These are phyloP conservation scores for Castanea mollissima DNA, from an alignment of 306 rosid species.

Conservation along the genomic window DNA sequence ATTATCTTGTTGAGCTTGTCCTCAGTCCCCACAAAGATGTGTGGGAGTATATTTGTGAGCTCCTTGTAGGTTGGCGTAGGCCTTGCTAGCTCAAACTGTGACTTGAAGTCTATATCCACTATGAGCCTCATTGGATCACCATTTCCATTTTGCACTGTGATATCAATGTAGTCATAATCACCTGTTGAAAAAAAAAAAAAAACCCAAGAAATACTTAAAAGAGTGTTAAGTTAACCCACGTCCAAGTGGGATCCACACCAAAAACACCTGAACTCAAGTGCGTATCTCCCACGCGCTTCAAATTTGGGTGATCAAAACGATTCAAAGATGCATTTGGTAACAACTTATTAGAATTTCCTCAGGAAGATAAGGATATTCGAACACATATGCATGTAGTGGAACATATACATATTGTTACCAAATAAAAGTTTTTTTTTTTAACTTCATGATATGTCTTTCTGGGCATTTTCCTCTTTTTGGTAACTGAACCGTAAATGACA, in stretches of 20 bases:
- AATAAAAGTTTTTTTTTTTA: neutral
- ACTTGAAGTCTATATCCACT: conserved; percentile 76
- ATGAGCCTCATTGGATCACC: conserved; percentile 39
- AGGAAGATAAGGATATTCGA: neutral
- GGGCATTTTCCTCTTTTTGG: neutral
- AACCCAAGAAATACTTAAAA: neutral
- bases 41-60: conserved; percentile 51
- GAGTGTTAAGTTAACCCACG: neutral
- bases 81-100: conserved; percentile 79
- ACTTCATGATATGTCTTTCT: neutral
- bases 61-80: conserved; percentile 53
- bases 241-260: neutral
- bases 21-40: conserved; percentile 60
- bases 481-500: neutral
- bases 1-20: conserved; percentile 48
- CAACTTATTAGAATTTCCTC: no score
- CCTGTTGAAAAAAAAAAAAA: conserved; percentile 33
- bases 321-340: neutral
- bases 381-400: neutral
- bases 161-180: conserved; percentile 65
- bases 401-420: neutral
- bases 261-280: neutral
- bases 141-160: conserved; percentile 29
- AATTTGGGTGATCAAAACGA: neutral
- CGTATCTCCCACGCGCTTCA: neutral